Percentiles rank a stretch among this genome's conserved stretches.
Evolutionary conservation across 148 eudicot species (phyloP).

Genomic region (Diospyros lotus): DNA sequence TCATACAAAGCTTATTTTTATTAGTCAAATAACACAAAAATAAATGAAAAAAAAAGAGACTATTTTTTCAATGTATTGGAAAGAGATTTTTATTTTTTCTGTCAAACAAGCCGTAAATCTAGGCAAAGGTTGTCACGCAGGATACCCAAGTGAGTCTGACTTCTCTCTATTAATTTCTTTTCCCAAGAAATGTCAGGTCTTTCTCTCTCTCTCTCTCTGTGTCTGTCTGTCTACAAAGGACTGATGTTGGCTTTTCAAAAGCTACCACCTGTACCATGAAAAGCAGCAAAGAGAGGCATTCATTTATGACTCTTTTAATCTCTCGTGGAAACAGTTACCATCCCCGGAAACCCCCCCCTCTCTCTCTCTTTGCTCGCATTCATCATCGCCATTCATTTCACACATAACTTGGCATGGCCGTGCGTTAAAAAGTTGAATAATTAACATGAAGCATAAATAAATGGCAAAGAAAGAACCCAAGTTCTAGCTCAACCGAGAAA

Average conservation of each 20-base stretch:
- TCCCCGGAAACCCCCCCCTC: not conserved
- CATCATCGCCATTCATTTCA: too few species aligned
- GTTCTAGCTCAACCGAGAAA: not conserved
- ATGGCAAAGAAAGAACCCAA: not conserved
- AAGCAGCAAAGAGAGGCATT: not conserved
- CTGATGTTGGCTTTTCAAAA: not conserved
- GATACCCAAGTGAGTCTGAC: too few species aligned
- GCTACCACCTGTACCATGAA: not conserved
- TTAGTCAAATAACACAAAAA: too few species aligned
- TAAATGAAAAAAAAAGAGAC: too few species aligned
- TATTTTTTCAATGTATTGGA: too few species aligned
- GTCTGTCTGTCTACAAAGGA: not conserved
- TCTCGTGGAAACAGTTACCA: slow-evolving; percentile 3
- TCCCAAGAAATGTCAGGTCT: slow-evolving; percentile 1
- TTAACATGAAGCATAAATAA: not conserved
- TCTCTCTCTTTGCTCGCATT: not conserved
- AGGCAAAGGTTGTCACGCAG: too few species aligned
- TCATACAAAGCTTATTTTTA: too few species aligned
- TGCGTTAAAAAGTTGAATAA: too few species aligned
- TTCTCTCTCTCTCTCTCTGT: not conserved
- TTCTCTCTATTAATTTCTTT: not conserved
- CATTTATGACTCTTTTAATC: slow-evolving; percentile 2
- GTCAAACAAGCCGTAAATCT: too few species aligned
- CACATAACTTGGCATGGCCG: not conserved
- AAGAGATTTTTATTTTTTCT: too few species aligned